Evolutionary conservation across 2,329 filamentous ascomycete species (phyloP), one percentile per base, ranked within the genome.

Genomic region (Ceratocystis lukuohia): DNA sequence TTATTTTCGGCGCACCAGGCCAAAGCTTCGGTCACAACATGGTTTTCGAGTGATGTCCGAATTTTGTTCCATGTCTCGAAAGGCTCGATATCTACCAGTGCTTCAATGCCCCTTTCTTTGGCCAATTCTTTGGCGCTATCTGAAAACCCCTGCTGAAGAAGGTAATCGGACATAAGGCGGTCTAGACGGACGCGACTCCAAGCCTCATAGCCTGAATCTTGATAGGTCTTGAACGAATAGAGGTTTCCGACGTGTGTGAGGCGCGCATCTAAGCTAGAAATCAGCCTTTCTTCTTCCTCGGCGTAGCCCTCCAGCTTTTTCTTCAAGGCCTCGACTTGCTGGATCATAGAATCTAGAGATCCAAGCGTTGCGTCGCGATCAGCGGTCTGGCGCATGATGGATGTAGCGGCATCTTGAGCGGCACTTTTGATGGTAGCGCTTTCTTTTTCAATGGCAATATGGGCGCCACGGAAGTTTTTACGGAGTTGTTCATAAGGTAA

Each of bases 1-100:
- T 95, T 94, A 75, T 96, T 96, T 72, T 97, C 93, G 17, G 81
- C 84, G 74, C 94, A 96, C 94, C 94, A 99, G 12, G 85, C 83
- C 65, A 99, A 76, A 25, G 91, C 92, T 71, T 95, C 89, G 45
- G 81, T 80, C 3, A 93, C 88, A 70, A 85, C 89, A 41, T 87
- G 85, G 48, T 81, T 80, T 56, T 83, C 78, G 68, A 99, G 77
- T 69, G 87, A 88, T 71, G 86, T 81, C 68, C 90, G 85, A 70
- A 97, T 91, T 67, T 82, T 82, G 69, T 87, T 87, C 78, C 92
- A 93, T 71, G 88, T 83, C 65, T 88, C 84, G 75, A 97, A 97
- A 0, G 91, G 93, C 63, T 91, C 86, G 1, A 96, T 81, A 75
- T 97, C 94, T 3, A 96, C 91, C 37, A 99, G 80, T 48, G 91